These are phyloP conservation scores for Didymella pomorum DNA, from an alignment of 2,329 filamentous ascomycete species.

Conservation along the genomic window DNA sequence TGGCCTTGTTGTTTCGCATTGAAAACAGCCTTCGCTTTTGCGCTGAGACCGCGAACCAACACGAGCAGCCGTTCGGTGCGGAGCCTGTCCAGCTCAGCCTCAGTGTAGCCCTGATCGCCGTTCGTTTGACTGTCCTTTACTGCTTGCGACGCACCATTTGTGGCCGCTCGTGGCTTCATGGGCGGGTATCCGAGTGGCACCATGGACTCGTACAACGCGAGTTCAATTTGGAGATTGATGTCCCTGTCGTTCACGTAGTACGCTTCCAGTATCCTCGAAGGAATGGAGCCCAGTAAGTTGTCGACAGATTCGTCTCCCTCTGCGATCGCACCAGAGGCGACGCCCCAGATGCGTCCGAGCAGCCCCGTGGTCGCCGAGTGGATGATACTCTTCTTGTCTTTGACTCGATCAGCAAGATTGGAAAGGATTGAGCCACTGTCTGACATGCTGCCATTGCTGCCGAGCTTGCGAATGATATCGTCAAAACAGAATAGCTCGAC, in stretches of 20 bases:
- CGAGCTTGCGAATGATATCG: slow-evolving; percentile 83
- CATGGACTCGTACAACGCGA: slow-evolving; percentile 84
- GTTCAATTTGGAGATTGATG: slow-evolving; percentile 83
- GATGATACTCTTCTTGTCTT: slow-evolving; percentile 82
- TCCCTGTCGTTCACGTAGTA: slow-evolving; percentile 91
- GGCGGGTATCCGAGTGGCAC: slow-evolving; percentile 90
- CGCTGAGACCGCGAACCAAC: slow-evolving; percentile 79
- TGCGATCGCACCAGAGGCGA: slow-evolving; percentile 85
- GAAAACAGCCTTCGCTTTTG: slow-evolving; percentile 83
- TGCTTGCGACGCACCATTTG: slow-evolving; percentile 66
- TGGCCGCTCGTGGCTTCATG: slow-evolving; percentile 63
- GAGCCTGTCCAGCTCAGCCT: slow-evolving; percentile 74
- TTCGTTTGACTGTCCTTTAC: slow-evolving; percentile 65
- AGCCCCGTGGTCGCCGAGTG: slow-evolving; percentile 87
- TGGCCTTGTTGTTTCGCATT: slow-evolving; percentile 85
- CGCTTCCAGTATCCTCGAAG: slow-evolving; percentile 83
- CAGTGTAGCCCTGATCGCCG: slow-evolving; percentile 53
- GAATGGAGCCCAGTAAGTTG: slow-evolving; percentile 79
- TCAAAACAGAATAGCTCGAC: slow-evolving; percentile 82
- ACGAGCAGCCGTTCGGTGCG: slow-evolving; percentile 85
- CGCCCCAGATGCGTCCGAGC: slow-evolving; percentile 90
- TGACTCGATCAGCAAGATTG: slow-evolving; percentile 84
- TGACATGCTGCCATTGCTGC: slow-evolving; percentile 74
- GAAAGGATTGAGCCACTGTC: slow-evolving; percentile 80
- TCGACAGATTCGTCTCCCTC: slow-evolving; percentile 80